Percentiles rank a stretch among this genome's conserved stretches.
Conservation (phyloP, 2,329 filamentous ascomycete genomes). For the Hortaea werneckii region DNA sequence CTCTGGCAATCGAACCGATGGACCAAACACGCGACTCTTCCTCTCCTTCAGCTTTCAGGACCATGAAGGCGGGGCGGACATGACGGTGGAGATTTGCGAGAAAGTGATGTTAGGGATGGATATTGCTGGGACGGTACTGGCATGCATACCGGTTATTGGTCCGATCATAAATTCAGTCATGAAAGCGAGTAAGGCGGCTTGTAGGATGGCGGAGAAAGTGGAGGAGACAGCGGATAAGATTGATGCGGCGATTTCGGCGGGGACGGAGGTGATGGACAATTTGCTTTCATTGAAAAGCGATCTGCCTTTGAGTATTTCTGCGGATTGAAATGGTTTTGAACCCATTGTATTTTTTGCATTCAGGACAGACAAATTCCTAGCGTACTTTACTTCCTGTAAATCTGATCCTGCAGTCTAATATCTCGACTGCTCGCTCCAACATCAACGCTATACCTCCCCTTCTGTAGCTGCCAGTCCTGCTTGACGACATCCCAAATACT, state of each 20-base stretch:
- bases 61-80: neutral
- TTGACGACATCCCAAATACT: constrained; percentile 11
- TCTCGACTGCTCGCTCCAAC: constrained; percentile 6
- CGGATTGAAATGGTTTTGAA: too few species aligned
- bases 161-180: neutral
- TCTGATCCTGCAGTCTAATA: neutral
- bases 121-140: neutral
- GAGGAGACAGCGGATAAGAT: neutral
- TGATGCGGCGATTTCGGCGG: too few species aligned
- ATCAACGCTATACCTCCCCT: constrained; percentile 11
- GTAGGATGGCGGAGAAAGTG: neutral
- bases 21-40: neutral
- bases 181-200: neutral
- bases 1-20: neutral
- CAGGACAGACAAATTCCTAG: too few species aligned
- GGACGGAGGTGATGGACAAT: too few species aligned
- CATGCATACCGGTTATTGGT: neutral
- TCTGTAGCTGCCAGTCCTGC: constrained; percentile 9
- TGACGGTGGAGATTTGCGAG: neutral
- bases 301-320: too few species aligned
- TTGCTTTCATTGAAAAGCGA: too few species aligned
- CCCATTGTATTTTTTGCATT: too few species aligned
- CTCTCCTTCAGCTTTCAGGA: neutral
- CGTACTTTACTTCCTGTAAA: too few species aligned
- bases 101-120: neutral